Conservation (phyloP, 2,329 filamentous ascomycete species). For the Dothistroma pini region DNA sequence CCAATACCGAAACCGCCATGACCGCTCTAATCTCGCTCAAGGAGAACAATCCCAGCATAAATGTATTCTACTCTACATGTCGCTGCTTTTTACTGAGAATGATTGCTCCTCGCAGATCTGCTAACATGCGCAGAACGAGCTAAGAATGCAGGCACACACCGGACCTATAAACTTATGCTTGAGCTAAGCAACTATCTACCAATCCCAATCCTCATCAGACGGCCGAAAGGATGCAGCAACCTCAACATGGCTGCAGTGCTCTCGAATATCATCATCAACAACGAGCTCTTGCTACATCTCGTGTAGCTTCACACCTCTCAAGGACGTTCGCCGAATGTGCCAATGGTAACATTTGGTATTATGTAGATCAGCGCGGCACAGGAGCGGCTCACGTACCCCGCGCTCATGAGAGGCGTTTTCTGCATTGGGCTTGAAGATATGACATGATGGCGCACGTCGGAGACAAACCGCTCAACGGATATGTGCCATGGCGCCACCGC, state of each 20-base stretch:
- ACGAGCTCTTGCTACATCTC: neutral
- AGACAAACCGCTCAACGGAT: neutral
- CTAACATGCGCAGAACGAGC: neutral
- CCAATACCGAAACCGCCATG: neutral
- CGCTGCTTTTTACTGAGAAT: neutral
- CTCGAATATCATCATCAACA: neutral
- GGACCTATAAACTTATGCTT: neutral
- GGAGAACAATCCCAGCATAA: neutral
- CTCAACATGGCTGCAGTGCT: neutral
- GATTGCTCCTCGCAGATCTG: neutral
- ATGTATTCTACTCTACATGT: neutral
- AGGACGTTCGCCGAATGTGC: neutral
- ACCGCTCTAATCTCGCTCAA: neutral
- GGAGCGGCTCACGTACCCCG: neutral
- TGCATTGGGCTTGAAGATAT: neutral
- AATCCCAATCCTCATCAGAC: neutral
- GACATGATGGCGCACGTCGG: neutral
- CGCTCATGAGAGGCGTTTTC: neutral
- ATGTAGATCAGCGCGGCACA: neutral
- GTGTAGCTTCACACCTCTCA: neutral
- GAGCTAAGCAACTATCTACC: neutral
- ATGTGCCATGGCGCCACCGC: neutral
- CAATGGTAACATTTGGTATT: no score
- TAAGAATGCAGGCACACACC: neutral
- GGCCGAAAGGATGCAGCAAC: neutral